phyloP scores from a whole-genome alignment of 768 basidiomycete genomes.

The Russula vinacea region DNA sequence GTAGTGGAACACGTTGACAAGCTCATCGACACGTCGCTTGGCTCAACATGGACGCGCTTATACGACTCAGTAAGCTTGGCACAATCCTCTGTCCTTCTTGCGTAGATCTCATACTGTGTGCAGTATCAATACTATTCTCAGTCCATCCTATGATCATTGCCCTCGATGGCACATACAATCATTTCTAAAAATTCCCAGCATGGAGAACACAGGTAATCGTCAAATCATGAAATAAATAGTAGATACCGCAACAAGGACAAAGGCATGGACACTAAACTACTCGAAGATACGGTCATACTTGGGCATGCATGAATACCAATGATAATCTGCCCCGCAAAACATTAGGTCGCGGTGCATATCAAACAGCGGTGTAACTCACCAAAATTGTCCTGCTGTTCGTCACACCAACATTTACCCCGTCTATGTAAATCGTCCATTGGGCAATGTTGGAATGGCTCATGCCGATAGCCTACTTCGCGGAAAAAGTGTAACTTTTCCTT shows the following conservation, averaged over 20 bases:
- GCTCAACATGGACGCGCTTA: slow-evolving; percentile 90
- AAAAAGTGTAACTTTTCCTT: slow-evolving; percentile 95
- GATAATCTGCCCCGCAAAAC: slow-evolving; percentile 51
- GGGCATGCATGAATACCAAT: slow-evolving; percentile 82
- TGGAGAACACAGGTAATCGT: slow-evolving; percentile 8
- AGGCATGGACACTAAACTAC: slow-evolving; percentile 13
- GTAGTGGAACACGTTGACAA: slow-evolving; percentile 88
- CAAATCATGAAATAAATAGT: slow-evolving; percentile 17
- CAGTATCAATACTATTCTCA: slow-evolving; percentile 95
- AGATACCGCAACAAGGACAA: slow-evolving; percentile 15
- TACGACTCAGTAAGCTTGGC: slow-evolving; percentile 80
- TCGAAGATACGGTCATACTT: slow-evolving; percentile 29
- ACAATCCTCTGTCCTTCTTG: neutral
- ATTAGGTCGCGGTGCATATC: slow-evolving; percentile 2
- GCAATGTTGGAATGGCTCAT: slow-evolving; percentile 94
- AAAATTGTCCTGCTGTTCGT: slow-evolving; percentile 63
- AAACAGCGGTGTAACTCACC: slow-evolving; percentile 44
- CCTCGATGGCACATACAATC: neutral
- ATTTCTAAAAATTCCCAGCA: neutral
- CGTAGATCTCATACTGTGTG: slow-evolving; percentile 7
- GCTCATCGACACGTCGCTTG: slow-evolving; percentile 84
- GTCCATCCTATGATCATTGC: slow-evolving; percentile 61
- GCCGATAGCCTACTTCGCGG: slow-evolving; percentile 88
- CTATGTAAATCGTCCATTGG: slow-evolving; percentile 71
- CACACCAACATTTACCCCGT: slow-evolving; percentile 83